These are phyloP conservation scores for Mycena haematopus DNA, from an alignment of 768 basidiomycete genomes.

Conservation along the genomic window DNA sequence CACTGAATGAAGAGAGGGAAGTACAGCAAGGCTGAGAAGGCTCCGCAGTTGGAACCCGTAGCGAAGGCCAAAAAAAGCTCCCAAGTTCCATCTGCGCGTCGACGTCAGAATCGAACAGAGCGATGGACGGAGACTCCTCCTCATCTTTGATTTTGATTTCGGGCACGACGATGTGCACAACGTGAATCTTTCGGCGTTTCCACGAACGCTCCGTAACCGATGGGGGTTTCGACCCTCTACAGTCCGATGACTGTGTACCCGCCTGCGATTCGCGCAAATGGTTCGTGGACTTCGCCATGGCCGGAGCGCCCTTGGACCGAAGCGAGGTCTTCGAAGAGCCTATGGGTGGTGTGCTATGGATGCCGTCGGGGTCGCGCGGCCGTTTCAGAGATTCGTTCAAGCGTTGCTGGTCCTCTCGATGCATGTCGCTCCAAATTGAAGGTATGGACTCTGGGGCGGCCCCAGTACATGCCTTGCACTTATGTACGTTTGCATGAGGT, in stretches of 20 bases:
- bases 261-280: no score
- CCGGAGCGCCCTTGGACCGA: background rate
- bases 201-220: background rate
- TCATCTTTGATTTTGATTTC: background rate
- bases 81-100: background rate
- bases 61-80: background rate
- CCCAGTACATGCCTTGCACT: background rate
- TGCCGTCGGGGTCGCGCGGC: background rate
- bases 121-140: background rate
- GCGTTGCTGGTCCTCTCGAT: background rate
- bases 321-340: background rate
- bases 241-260: background rate
- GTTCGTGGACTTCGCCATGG: no score
- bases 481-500: background rate
- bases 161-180: background rate
- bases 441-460: background rate
- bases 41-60: background rate
- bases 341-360: background rate
- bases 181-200: conserved; percentile 14
- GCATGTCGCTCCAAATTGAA: background rate
- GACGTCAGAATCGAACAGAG: background rate
- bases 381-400: background rate
- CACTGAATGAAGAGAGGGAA: background rate
- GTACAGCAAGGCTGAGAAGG: no score
- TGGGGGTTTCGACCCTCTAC: background rate